A percentile compares a stretch with the other conserved stretches of the same genome.
Conservation (phyloP, 2,329 filamentous ascomycete species). For the Diaporthe velutina region DNA sequence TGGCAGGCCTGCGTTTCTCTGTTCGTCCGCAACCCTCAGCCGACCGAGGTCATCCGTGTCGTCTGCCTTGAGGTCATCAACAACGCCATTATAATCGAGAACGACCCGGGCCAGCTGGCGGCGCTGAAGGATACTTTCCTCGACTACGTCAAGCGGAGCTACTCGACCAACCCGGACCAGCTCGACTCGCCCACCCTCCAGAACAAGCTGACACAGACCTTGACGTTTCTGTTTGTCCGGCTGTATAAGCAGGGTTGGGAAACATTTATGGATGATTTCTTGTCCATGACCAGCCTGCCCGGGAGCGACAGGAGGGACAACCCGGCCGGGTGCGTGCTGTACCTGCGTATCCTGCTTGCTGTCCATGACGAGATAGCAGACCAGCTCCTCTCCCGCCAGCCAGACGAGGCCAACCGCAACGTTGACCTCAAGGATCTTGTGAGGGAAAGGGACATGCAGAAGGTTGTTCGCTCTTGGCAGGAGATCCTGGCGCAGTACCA, state of each 20-base stretch:
- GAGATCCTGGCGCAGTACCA: slow-evolving; percentile 86
- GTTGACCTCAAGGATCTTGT: slow-evolving; percentile 92
- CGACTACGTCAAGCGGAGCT: slow-evolving; percentile 83
- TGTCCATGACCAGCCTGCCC: slow-evolving; percentile 76
- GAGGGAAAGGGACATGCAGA: slow-evolving; percentile 86
- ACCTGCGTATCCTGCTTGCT: slow-evolving; percentile 87
- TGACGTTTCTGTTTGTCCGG: slow-evolving; percentile 92
- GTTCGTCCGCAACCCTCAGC: slow-evolving; percentile 82
- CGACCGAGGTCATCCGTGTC: slow-evolving; percentile 87
- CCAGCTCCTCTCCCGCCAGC: slow-evolving; percentile 83
- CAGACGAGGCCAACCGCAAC: slow-evolving; percentile 85
- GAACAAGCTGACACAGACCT: slow-evolving; percentile 96
- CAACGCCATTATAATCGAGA: slow-evolving; percentile 85
- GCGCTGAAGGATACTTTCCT: slow-evolving; percentile 86
- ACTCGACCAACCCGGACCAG: slow-evolving; percentile 69
- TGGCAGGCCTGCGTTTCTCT: slow-evolving; percentile 92
- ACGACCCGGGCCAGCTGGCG: slow-evolving; percentile 79
- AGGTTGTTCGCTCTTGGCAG: slow-evolving; percentile 91
- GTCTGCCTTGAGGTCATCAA: slow-evolving; percentile 94
- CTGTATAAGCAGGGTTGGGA: slow-evolving; percentile 91
- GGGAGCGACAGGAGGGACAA: slow-evolving; percentile 76
- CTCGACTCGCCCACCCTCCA: slow-evolving; percentile 84
- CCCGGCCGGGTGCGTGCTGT: slow-evolving; percentile 82
- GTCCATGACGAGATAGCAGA: slow-evolving; percentile 99
- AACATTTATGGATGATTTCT: slow-evolving; percentile 90